phyloP scores from a whole-genome alignment of 2,329 filamentous ascomycete species.

The Penicillium sp. region DNA sequence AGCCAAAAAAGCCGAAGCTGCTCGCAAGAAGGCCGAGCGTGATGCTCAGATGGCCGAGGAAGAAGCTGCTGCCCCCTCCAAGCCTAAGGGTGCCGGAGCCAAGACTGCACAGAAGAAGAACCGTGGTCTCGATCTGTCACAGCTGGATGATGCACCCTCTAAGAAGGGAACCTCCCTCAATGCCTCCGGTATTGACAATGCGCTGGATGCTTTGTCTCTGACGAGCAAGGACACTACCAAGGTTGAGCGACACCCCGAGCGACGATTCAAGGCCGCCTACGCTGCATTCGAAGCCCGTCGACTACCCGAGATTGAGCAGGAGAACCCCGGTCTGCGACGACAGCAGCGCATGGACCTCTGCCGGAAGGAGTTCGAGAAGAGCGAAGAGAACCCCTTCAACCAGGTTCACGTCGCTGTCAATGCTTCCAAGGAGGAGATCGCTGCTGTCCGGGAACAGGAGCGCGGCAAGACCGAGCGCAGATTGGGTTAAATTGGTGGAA shows the following conservation, averaged over 20 bases:
- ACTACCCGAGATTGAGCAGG: conserved; percentile 79
- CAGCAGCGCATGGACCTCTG: conserved; percentile 84
- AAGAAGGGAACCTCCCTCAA: conserved; percentile 63
- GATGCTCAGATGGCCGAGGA: conserved; percentile 82
- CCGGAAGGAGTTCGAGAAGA: conserved; percentile 90
- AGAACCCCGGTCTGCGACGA: conserved; percentile 75
- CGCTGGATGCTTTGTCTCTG: conserved; percentile 79
- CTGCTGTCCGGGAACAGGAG: conserved; percentile 64
- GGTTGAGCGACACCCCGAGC: conserved; percentile 85
- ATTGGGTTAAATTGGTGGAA: conserved; percentile 40
- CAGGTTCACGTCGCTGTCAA: conserved; percentile 77
- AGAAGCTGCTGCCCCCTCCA: conserved; percentile 65
- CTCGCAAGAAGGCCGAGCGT: conserved; percentile 88
- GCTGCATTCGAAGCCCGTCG: conserved; percentile 78
- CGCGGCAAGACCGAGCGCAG: conserved; percentile 72
- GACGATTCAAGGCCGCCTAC: conserved; percentile 82
- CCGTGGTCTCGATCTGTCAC: conserved; percentile 70
- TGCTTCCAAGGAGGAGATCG: conserved; percentile 73
- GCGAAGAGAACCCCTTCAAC: conserved; percentile 93
- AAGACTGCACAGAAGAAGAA: conserved; percentile 55
- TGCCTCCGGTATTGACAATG: conserved; percentile 88
- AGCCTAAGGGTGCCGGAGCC: conserved; percentile 60
- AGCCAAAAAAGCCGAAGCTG: conserved; percentile 77
- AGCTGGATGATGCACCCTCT: conserved; percentile 64
- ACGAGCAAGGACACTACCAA: conserved; percentile 61